Conservation (phyloP, 2,329 filamentous ascomycete species). For the Hansfordia pulvinata region DNA sequence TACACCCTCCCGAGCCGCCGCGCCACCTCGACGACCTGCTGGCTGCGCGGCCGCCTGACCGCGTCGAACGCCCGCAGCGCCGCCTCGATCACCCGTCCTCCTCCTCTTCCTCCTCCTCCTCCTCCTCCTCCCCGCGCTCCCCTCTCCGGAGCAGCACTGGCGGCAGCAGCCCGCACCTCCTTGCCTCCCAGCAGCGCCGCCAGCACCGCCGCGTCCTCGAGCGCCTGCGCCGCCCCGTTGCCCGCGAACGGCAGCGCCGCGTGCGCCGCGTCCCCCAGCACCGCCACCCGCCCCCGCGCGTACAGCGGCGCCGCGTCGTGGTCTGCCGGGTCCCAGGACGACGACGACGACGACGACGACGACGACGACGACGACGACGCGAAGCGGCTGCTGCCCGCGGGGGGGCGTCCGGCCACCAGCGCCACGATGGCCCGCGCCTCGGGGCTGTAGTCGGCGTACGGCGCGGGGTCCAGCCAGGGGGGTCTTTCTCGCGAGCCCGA, state of each 20-base stretch:
- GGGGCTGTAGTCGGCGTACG: conserved; percentile 16
- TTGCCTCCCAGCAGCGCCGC: conserved; percentile 10
- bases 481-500: conserved; percentile 1
- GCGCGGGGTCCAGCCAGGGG: conserved; percentile 11
- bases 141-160: conserved; percentile 4
- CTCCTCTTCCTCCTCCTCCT: conserved; percentile 11
- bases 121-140: conserved; percentile 13
- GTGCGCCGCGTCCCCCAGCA: conserved; percentile 21
- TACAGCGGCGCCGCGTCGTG: conserved; percentile 20
- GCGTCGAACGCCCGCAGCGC: conserved; percentile 15
- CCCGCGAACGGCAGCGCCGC: conserved; percentile 19
- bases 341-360: too few species aligned
- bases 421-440: conserved; percentile 17
- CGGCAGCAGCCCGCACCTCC: too few species aligned
- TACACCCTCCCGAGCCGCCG: too few species aligned
- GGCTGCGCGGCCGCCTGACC: conserved; percentile 14
- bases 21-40: conserved; percentile 16
- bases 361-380: too few species aligned
- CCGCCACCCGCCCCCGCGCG: conserved; percentile 10
- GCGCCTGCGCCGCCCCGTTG: conserved; percentile 21
- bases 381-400: conserved; percentile 15
- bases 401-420: conserved; percentile 14
- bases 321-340: conserved; percentile 16
- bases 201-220: conserved; percentile 21
- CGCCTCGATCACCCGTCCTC: conserved; percentile 9